Percentiles rank a stretch among this genome's conserved stretches.
Conservation (phyloP, 257 asterid species). For the Ligustrum vulgare region DNA sequence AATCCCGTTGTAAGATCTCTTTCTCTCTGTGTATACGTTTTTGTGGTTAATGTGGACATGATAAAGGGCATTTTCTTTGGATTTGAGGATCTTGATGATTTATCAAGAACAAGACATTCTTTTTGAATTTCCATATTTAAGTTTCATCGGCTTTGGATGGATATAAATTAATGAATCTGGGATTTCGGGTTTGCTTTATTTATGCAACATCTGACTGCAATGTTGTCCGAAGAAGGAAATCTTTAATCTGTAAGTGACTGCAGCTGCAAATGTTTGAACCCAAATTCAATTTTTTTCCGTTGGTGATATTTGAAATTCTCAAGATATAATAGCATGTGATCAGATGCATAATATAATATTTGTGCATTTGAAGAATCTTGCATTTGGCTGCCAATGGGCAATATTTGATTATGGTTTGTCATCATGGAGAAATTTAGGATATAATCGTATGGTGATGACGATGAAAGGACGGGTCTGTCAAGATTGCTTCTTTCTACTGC, state of each 20-base stretch:
- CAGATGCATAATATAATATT: neutral
- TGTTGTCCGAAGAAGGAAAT: neutral
- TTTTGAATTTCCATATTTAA: neutral
- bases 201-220: neutral
- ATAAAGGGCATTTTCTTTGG: neutral
- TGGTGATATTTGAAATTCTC: neutral
- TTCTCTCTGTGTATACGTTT: neutral
- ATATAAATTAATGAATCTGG: conserved; percentile 6
- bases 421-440: neutral
- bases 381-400: neutral
- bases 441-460: neutral
- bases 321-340: neutral
- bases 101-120: neutral
- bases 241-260: neutral
- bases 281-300: neutral
- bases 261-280: neutral
- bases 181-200: conserved; percentile 17
- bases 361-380: neutral
- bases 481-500: neutral
- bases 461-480: neutral
- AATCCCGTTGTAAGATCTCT: conserved; percentile 78
- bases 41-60: neutral
- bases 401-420: neutral
- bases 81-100: conserved; percentile 3
- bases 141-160: neutral